Evolutionary conservation across 140 eudicot species (phyloP), one percentile per base, ranked within the genome.

Genomic region (Anethum foeniculum): DNA sequence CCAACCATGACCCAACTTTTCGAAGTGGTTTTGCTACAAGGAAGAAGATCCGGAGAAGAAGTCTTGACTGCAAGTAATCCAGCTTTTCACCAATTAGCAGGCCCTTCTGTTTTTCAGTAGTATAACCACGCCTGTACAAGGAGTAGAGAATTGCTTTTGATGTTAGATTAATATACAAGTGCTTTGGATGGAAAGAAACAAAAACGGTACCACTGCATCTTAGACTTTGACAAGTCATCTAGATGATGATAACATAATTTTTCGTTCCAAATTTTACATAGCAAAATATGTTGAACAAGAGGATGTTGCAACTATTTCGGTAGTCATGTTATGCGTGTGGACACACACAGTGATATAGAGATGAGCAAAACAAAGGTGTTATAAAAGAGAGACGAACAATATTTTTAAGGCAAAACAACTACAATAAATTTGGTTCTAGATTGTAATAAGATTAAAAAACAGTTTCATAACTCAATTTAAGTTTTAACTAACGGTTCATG

Each of bases 101-200:
- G 82, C 99, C 99, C 80, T 93, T 87, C 80, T 95, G 96, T 90
- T 84, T 88, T 91, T 95, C 99, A 12, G 97, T 90, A 67, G 93
- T 87, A 81, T 92, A 95, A 60, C 99, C 99, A 77, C 99, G 93
- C 96, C 99, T 95, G 92, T 79, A 87, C 56, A 81, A 84, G 77
- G 81, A 90, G 79, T 75, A 74, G 79, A 77, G 82, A 68, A 84
- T 82, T 83, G 84, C 41, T 48, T 71, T 74, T 85, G 76, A 86
- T 81, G 65, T 68, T 87, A 85, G 65, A 68, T 78, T 84, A 82
- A 84, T 82, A 39, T 81, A 74, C 79, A 12, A 30, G 41, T 67
- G 21, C 69, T 60, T 65, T 65, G 72, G 39, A 65, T 65, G 72
- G 19, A 27, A 27, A 39, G 19, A 27, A 27, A 18, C 6, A 65